Percentiles rank a stretch among this genome's conserved stretches.
These are phyloP conservation scores for Sclerotinia borealis DNA, from an alignment of 2,329 filamentous ascomycete species.

Conservation along the genomic window DNA sequence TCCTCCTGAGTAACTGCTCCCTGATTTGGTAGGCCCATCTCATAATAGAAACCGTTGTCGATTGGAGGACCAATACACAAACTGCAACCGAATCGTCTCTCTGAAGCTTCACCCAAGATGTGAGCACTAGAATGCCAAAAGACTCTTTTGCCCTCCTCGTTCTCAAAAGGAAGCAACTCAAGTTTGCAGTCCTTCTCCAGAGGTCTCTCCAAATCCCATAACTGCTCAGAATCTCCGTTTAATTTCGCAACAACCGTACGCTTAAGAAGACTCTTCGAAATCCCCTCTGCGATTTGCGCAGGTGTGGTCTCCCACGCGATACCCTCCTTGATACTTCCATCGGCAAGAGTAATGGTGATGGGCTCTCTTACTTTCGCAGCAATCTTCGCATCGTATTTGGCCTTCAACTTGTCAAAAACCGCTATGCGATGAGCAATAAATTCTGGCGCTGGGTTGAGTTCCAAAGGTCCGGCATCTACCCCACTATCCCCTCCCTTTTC, in stretches of 20 bases:
- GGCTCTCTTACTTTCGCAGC: constrained; percentile 63
- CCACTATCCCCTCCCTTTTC: constrained; percentile 45
- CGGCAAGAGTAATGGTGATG: constrained; percentile 67
- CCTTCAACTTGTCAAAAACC: constrained; percentile 84
- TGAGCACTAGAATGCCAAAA: constrained; percentile 98
- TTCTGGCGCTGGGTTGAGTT: constrained; percentile 54
- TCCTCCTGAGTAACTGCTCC: constrained; percentile 67
- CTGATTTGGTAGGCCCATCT: constrained; percentile 78
- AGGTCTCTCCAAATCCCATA: constrained; percentile 91
- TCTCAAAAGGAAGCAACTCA: constrained; percentile 76
- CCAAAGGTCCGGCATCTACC: constrained; percentile 37
- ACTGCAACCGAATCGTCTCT: constrained; percentile 83
- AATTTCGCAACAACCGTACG: constrained; percentile 82
- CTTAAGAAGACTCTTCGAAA: constrained; percentile 79
- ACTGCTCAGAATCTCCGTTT: constrained; percentile 60
- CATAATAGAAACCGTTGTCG: constrained; percentile 92
- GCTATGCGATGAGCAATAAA: constrained; percentile 80
- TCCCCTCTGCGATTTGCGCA: constrained; percentile 67
- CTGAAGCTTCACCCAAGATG: constrained; percentile 89
- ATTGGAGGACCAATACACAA: constrained; percentile 92
- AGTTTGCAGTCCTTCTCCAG: constrained; percentile 83
- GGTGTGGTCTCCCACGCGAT: constrained; percentile 92
- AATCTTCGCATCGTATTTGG: constrained; percentile 72
- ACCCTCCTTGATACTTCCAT: constrained; percentile 65
- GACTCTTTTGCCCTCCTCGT: constrained; percentile 71